These are phyloP conservation scores for Aspergillus puulaauensis DNA, from an alignment of 2,329 filamentous ascomycete species.

Conservation along the genomic window DNA sequence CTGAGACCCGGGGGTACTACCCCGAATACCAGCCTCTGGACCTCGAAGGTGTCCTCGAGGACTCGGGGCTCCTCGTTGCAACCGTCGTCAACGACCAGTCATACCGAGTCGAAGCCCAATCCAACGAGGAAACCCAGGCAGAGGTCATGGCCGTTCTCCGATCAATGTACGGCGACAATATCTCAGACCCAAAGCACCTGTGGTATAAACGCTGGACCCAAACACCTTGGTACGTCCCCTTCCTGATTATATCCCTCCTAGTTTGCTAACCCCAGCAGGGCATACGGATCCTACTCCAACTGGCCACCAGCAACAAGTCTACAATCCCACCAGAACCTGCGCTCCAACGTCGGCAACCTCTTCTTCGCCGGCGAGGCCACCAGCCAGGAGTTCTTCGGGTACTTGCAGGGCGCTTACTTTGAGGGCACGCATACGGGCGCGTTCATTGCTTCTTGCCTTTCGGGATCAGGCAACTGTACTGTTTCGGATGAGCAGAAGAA, in stretches of 20 bases:
- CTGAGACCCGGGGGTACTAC: conserved; percentile 51
- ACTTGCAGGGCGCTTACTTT: conserved; percentile 62
- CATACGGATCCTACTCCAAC: conserved; percentile 66
- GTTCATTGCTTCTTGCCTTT: neutral
- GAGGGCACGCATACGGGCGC: conserved; percentile 42
- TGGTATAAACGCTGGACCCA: conserved; percentile 61
- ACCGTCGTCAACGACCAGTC: conserved; percentile 60
- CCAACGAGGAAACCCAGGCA: conserved; percentile 56
- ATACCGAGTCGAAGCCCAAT: conserved; percentile 59
- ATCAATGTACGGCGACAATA: conserved; percentile 58
- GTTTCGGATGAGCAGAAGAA: neutral
- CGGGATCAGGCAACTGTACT: neutral
- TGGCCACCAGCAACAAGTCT: conserved; percentile 65
- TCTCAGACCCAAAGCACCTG: conserved; percentile 62
- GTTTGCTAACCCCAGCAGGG: conserved; percentile 24
- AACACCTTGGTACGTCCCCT: neutral
- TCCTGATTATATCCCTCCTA: neutral
- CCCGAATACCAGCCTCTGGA: conserved; percentile 66
- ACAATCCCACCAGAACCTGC: conserved; percentile 57
- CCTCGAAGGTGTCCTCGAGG: conserved; percentile 57
- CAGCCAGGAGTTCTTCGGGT: conserved; percentile 64
- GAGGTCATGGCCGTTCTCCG: conserved; percentile 59
- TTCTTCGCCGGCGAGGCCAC: conserved; percentile 67
- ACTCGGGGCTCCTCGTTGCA: conserved; percentile 64
- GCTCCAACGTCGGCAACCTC: conserved; percentile 47